Conservation (phyloP, 176 grass and related monocot species). For the Bothriochloa decipiens region DNA sequence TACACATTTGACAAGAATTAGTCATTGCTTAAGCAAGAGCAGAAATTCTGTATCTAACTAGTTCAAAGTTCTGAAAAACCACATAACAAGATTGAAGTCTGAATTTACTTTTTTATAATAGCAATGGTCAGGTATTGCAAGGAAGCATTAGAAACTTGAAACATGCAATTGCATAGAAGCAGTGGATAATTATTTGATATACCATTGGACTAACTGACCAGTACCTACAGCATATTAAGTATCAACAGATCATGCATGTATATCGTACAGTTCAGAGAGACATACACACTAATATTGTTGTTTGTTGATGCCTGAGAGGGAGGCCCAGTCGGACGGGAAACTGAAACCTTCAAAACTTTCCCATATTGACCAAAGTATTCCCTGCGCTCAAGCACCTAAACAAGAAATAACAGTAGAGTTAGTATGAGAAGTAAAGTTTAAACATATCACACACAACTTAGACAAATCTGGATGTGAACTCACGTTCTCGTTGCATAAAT, state of each 20-base stretch:
- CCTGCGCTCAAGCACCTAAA: slow-evolving; percentile 83
- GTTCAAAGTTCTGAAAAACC: slow-evolving; percentile 21
- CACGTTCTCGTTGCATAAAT: slow-evolving; percentile 87
- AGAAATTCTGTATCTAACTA: background rate
- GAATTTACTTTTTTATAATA: slow-evolving; percentile 18
- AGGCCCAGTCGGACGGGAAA: slow-evolving; percentile 69
- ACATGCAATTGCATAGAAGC: background rate
- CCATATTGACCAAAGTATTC: slow-evolving; percentile 99
- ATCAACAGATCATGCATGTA: slow-evolving; percentile 13
- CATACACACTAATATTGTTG: slow-evolving; percentile 88
- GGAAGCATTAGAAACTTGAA: background rate
- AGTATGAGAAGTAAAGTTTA: slow-evolving; percentile 6
- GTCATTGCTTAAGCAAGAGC: slow-evolving; percentile 11
- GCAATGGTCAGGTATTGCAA: background rate
- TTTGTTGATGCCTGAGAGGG: slow-evolving; percentile 74
- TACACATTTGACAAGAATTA: slow-evolving; percentile 32
- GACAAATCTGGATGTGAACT: slow-evolving; percentile 38
- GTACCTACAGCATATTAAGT: background rate
- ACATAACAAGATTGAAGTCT: background rate
- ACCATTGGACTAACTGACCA: slow-evolving; percentile 3
- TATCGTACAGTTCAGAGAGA: slow-evolving; percentile 20
- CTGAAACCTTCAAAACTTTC: slow-evolving; percentile 94
- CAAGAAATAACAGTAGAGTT: slow-evolving; percentile 28
- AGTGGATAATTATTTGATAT: background rate
- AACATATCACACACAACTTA: background rate